These are phyloP conservation scores for Haplosporangium sp. DNA, from an alignment of 371 early-diverging fungal genomes.

Conservation along the genomic window DNA sequence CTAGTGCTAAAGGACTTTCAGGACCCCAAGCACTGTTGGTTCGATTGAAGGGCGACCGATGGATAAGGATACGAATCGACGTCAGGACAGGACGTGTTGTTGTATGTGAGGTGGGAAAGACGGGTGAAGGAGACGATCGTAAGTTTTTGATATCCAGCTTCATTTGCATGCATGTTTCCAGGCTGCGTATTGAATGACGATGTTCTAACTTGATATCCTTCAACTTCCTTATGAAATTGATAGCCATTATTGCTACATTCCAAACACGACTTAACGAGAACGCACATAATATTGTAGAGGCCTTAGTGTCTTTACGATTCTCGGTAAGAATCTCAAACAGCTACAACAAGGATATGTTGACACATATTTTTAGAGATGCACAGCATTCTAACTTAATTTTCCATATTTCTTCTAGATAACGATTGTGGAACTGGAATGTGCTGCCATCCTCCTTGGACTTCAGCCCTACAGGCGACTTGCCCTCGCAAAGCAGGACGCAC, in stretches of 20 bases:
- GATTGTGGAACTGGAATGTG: slow-evolving; percentile 47
- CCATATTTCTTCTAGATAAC: slow-evolving; percentile 28
- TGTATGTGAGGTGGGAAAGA: slow-evolving; percentile 62
- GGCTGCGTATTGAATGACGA: neutral
- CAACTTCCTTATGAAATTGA: neutral
- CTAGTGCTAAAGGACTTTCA: slow-evolving; percentile 6
- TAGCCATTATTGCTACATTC: slow-evolving; percentile 42
- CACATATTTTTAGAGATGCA: neutral
- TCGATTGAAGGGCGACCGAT: slow-evolving; percentile 64
- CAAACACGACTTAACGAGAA: slow-evolving; percentile 46
- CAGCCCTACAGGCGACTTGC: slow-evolving; percentile 45
- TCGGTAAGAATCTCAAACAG: slow-evolving; percentile 22
- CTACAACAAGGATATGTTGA: too few species aligned
- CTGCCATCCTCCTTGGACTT: slow-evolving; percentile 27
- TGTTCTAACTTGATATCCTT: neutral
- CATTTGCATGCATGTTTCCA: neutral
- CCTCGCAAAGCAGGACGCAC: slow-evolving; percentile 28
- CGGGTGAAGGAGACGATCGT: slow-evolving; percentile 66
- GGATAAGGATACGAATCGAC: slow-evolving; percentile 65
- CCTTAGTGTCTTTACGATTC: slow-evolving; percentile 41
- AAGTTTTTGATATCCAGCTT: slow-evolving; percentile 18
- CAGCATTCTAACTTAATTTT: neutral
- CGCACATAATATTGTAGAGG: slow-evolving; percentile 43
- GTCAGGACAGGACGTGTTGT: slow-evolving; percentile 66
- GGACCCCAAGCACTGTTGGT: slow-evolving; percentile 58